These are phyloP conservation scores for Venturia nashicola DNA, from an alignment of 2,329 filamentous ascomycete species.

Conservation along the genomic window DNA sequence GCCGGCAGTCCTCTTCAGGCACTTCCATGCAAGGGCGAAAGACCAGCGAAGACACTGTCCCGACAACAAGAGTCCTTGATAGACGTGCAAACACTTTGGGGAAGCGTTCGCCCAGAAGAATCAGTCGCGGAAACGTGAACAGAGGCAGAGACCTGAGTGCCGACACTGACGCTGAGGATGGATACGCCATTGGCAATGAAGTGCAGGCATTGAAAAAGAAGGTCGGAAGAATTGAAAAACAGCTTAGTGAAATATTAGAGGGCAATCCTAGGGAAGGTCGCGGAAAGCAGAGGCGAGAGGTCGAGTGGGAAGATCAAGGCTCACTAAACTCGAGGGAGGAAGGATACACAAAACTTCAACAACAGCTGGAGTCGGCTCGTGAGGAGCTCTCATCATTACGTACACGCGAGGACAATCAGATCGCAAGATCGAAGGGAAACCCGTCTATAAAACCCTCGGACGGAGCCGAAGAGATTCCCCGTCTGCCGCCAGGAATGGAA, in stretches of 20 bases:
- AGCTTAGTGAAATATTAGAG: background rate
- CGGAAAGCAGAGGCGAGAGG: background rate
- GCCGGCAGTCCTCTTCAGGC: background rate
- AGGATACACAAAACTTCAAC: background rate
- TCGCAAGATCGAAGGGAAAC: background rate
- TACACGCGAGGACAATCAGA: background rate
- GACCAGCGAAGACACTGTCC: background rate
- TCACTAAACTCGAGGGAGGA: background rate
- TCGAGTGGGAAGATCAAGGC: background rate
- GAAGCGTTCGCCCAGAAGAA: background rate
- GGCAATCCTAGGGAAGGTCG: background rate
- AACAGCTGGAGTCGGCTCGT: background rate
- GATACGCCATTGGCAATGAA: slow-evolving; percentile 3
- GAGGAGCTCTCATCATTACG: background rate
- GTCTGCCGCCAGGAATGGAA: slow-evolving; percentile 1
- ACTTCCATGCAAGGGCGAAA: background rate
- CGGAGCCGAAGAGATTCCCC: slow-evolving; percentile 1
- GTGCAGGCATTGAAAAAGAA: slow-evolving; percentile 5
- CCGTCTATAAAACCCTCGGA: background rate
- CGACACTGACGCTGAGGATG: background rate
- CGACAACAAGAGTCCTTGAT: background rate
- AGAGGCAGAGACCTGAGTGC: background rate
- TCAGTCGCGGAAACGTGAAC: background rate
- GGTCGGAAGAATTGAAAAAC: background rate
- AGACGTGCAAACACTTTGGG: background rate